These are phyloP conservation scores for Boletus tylopilopsis DNA, from an alignment of 768 basidiomycete genomes.

Conservation along the genomic window DNA sequence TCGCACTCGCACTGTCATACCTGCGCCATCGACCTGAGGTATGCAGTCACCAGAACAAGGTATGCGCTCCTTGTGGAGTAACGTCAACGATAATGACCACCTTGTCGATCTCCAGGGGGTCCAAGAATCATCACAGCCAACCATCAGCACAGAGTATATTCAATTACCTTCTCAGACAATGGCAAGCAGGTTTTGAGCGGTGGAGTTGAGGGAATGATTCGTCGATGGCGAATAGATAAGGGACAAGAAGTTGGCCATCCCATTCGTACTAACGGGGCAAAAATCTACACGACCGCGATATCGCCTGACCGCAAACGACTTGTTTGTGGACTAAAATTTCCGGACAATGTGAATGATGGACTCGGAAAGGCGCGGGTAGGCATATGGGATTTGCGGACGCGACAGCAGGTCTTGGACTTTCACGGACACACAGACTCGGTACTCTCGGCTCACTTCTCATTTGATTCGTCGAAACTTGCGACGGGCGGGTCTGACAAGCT, in stretches of 20 bases:
- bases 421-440: not conserved
- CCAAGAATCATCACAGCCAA: not conserved
- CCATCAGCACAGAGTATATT: not conserved
- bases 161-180: not conserved
- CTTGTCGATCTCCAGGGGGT: not conserved
- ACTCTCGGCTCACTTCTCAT: not conserved
- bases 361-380: not conserved
- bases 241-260: not conserved
- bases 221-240: not conserved
- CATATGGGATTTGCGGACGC: not conserved
- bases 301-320: conserved; percentile 1
- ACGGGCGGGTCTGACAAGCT: not conserved
- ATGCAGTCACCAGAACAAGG: not conserved
- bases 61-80: not conserved
- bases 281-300: not conserved
- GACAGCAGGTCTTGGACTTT: not conserved
- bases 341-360: not conserved
- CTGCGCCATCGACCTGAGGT: not conserved
- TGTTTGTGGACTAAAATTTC: not conserved
- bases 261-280: not conserved
- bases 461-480: not conserved
- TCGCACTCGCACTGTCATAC: not conserved
- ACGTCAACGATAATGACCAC: not conserved
- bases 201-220: not conserved
- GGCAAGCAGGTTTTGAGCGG: not conserved